Conservation (phyloP, 352 stramenopile species). For the Phytophthora fragariaefolia region DNA sequence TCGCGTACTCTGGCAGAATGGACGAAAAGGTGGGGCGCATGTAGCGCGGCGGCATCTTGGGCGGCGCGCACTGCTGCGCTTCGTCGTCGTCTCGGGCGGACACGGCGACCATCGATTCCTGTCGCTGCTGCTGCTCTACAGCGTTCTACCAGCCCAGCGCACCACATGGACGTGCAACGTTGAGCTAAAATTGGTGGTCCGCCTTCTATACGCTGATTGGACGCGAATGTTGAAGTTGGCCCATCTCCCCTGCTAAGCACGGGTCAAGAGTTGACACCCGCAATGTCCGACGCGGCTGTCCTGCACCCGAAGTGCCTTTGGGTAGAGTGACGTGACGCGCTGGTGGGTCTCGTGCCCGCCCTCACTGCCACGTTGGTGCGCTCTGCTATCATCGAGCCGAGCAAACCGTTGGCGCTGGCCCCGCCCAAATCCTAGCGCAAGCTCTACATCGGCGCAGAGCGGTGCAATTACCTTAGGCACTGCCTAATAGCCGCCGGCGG, state of each 20-base stretch:
- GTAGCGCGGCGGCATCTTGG: constrained; percentile 65
- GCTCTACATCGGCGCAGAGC: constrained; percentile 12
- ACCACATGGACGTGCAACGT: too few species aligned
- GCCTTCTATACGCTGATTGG: constrained; percentile 8
- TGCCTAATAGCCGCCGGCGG: constrained; percentile 4
- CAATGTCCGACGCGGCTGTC: constrained; percentile 4
- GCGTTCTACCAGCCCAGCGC: too few species aligned
- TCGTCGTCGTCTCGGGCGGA: constrained; percentile 11
- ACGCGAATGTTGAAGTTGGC: constrained; percentile 27
- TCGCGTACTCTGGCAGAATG: constrained; percentile 81
- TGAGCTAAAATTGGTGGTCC: constrained; percentile 25
- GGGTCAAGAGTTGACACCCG: constrained; percentile 5
- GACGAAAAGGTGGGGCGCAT: constrained; percentile 87
- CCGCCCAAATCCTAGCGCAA: constrained; percentile 32
- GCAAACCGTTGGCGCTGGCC: constrained; percentile 22
- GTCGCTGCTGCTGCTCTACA: background rate
- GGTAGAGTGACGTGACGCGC: constrained; percentile 14
- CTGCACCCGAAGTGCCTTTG: background rate
- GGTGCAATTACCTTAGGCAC: constrained; percentile 25
- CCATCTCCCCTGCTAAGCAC: constrained; percentile 20
- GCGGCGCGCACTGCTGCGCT: constrained; percentile 1
- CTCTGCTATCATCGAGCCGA: constrained; percentile 6
- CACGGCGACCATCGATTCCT: constrained; percentile 8
- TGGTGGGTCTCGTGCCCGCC: constrained; percentile 2
- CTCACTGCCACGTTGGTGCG: constrained; percentile 19